Evolutionary conservation across 441 rosid genomes (phyloP).

Genomic region (Hura crepitans): DNA sequence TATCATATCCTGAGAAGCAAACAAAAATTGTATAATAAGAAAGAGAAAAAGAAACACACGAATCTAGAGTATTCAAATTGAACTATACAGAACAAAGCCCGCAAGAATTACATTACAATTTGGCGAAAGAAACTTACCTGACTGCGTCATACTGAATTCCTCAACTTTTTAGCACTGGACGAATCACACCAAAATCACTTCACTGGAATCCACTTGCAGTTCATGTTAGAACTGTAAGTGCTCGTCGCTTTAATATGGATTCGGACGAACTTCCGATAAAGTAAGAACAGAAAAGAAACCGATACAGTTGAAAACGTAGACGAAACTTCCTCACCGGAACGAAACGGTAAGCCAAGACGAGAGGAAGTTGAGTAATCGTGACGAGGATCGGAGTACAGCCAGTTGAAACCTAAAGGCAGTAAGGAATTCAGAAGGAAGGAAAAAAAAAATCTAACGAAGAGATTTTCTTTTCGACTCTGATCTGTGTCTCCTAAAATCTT

Average conservation of each 20-base stretch:
- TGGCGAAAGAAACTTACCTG: slow-evolving; percentile 8
- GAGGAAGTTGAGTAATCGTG: neutral
- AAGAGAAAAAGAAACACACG: neutral
- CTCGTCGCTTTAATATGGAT: neutral
- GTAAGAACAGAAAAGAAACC: neutral
- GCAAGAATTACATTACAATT: neutral
- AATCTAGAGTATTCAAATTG: neutral
- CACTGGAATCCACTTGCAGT: neutral
- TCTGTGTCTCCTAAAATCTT: neutral
- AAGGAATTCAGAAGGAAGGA: neutral
- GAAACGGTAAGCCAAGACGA: neutral
- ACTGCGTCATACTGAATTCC: slow-evolving; percentile 14
- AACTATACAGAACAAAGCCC: slow-evolving; percentile 3
- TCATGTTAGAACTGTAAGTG: slow-evolving; percentile 1
- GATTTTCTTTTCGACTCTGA: neutral
- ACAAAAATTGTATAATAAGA: neutral
- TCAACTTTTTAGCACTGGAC: neutral
- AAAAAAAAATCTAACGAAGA: neutral
- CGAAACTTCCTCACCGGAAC: neutral
- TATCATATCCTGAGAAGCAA: slow-evolving; percentile 59
- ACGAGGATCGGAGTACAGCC: slow-evolving; percentile 1
- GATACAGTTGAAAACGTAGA: neutral
- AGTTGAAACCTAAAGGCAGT: neutral
- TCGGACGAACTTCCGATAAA: neutral
- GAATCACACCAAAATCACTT: slow-evolving; percentile 10